phyloP scores from a whole-genome alignment of 192 early-diverging fungal species.

The Entomortierella parvispora region DNA sequence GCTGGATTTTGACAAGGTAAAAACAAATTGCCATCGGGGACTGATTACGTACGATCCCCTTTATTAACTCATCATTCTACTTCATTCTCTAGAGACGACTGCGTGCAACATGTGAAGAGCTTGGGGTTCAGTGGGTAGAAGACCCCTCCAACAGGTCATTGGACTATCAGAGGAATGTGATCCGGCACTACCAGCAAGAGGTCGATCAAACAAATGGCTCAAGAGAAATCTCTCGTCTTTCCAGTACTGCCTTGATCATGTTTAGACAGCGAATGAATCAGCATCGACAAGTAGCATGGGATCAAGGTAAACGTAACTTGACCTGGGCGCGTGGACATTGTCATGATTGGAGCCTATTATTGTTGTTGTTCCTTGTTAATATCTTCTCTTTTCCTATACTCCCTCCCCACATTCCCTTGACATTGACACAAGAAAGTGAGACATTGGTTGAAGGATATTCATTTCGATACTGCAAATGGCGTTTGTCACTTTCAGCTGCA shows the following conservation, averaged over 20 bases:
- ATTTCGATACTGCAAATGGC: conserved; percentile 43
- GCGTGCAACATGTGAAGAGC: conserved; percentile 42
- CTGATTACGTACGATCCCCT: neutral
- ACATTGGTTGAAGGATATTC: conserved; percentile 21
- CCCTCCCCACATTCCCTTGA: too few species aligned
- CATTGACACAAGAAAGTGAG: conserved; percentile 8
- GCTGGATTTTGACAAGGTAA: conserved; percentile 54
- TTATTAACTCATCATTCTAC: too few species aligned
- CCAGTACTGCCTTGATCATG: conserved; percentile 26
- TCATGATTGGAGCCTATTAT: neutral
- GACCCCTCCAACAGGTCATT: conserved; percentile 52
- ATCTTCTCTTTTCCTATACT: neutral
- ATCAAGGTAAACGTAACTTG: conserved; percentile 18
- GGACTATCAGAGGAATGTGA: conserved; percentile 54
- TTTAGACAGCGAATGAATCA: conserved; percentile 58
- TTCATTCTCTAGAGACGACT: conserved; percentile 36
- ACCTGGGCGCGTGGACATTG: neutral
- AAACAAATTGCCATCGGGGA: neutral
- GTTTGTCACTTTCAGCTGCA: conserved; percentile 31
- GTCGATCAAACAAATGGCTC: neutral
- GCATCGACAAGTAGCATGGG: conserved; percentile 49
- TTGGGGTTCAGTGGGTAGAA: conserved; percentile 47
- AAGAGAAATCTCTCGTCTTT: conserved; percentile 24
- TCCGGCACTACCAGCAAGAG: conserved; percentile 41
- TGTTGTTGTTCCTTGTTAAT: neutral